Percentiles rank a stretch among this genome's conserved stretches.
Conservation (phyloP, 129 eudicot genomes). For the Centella asiatica region DNA sequence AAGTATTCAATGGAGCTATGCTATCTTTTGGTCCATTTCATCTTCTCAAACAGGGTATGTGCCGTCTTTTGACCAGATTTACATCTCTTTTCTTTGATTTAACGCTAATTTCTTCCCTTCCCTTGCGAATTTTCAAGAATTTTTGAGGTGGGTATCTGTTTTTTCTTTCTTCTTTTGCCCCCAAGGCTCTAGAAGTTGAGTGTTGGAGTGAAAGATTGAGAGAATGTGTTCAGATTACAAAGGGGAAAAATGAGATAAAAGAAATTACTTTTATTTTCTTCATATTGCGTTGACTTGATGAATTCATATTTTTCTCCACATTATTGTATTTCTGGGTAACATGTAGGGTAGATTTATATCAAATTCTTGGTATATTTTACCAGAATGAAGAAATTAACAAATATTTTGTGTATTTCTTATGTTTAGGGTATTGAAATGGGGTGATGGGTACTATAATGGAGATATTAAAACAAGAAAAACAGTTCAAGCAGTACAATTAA, state of each 20-base stretch:
- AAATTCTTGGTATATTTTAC: not conserved
- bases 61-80: not conserved
- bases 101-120: not conserved
- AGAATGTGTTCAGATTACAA: not conserved
- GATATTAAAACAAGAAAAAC: conserved; percentile 85
- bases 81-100: not conserved
- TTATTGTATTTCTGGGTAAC: too few relatives aligned
- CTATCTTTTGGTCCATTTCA: conserved; percentile 85
- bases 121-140: not conserved
- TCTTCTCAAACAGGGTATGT: conserved; percentile 48
- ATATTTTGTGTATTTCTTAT: conserved; percentile 8
- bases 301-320: too few relatives aligned
- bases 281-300: too few relatives aligned
- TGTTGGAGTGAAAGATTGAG: not conserved
- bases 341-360: not conserved
- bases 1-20: conserved; percentile 87
- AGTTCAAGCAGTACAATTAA: conserved; percentile 41
- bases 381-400: not conserved
- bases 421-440: conserved; percentile 69
- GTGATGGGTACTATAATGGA: conserved; percentile 90
- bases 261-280: too few relatives aligned
- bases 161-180: not conserved
- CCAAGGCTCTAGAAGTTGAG: not conserved
- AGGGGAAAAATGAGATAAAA: not conserved
- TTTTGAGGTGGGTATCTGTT: not conserved